Conservation (phyloP, 495 filamentous ascomycete genomes). For the Coniosporium apollinis region DNA sequence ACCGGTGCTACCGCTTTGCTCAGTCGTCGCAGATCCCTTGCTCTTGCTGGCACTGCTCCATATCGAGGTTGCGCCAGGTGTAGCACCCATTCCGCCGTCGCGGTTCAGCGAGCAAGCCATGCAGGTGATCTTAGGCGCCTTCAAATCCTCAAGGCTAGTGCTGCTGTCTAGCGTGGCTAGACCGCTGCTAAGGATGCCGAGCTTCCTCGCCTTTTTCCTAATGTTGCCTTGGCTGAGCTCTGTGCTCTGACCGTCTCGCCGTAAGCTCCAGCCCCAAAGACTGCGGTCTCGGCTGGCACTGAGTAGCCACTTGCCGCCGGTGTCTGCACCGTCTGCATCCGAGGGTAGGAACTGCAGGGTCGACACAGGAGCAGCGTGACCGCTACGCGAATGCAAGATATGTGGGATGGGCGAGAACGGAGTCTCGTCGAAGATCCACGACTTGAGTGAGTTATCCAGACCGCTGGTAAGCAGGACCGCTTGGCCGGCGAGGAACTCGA, state of each 20-base stretch:
- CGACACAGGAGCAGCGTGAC: slow-evolving; percentile 74
- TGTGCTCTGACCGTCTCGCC: slow-evolving; percentile 83
- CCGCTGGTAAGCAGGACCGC: slow-evolving; percentile 79
- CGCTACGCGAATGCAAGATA: slow-evolving; percentile 65
- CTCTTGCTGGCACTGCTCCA: slow-evolving; percentile 57
- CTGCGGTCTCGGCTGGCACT: slow-evolving; percentile 76
- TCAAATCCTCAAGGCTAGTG: slow-evolving; percentile 53
- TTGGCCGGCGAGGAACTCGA: slow-evolving; percentile 86
- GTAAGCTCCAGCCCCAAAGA: slow-evolving; percentile 87
- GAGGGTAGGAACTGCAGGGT: slow-evolving; percentile 66
- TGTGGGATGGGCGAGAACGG: slow-evolving; percentile 73
- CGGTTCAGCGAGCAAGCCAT: slow-evolving; percentile 81
- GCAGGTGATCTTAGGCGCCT: slow-evolving; percentile 75
- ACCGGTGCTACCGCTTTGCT: slow-evolving; percentile 55
- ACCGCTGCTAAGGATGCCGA: slow-evolving; percentile 42
- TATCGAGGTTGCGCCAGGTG: slow-evolving; percentile 47
- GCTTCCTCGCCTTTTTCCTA: slow-evolving; percentile 68
- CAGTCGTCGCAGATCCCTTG: slow-evolving; percentile 33
- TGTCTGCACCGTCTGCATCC: slow-evolving; percentile 76
- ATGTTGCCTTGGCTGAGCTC: slow-evolving; percentile 82
- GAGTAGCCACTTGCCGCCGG: slow-evolving; percentile 81
- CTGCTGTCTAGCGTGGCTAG: slow-evolving; percentile 32
- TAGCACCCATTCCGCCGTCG: slow-evolving; percentile 76
- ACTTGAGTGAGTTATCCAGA: slow-evolving; percentile 81
- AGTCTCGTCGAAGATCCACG: slow-evolving; percentile 84